Evolutionary conservation across 257 asterid genomes (phyloP), one percentile per base, ranked within the genome.

Genomic region (Eustoma russellianum): DNA sequence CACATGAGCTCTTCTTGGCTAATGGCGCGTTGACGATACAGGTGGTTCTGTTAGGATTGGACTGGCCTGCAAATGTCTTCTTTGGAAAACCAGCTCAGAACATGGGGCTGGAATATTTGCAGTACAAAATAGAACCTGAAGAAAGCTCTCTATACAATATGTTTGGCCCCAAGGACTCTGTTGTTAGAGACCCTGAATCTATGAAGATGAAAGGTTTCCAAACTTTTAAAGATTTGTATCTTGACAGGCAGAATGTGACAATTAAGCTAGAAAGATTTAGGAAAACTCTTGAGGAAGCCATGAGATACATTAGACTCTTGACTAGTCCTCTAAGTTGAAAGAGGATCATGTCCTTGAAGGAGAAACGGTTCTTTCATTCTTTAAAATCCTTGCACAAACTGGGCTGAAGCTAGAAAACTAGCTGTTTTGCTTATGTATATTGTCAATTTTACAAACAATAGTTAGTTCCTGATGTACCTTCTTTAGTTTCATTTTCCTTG

Each of bases 1-100:
- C 86, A 0, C 73, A 81, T 41, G 80, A 71, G 40, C 8, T 85
- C 50, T 81, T 85, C 79, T 59, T 81, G 66, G 77, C 85, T 3
- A 48, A n/a, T 13, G 81, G 79, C 0, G 83, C 80, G 0, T 83
- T 85, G 9, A 16, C 55, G 60, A 71, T 79, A 19, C 94, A 79
- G 44, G 55, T 81, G 1, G 78, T 72, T 24, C 81, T 71, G 0
- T 30, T 77, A 0, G 82, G 77, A 2, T 52, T 75, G 5, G 82
- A 77, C 18, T 82, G 83, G 83, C 72, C 75, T 1, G 56, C 78
- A 0, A 48, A 60, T 6, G 28, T 57, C 5, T 79, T 67, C 13
- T 85, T 18, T 41, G 92, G 88, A 44, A 52, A 59, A 33, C 82
- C 88, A 12, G 73, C 83, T 9, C 15, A 13, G 4, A 64, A 34